Evolutionary conservation across 1,284 basidiomycete species (phyloP).

Genomic region (Moesziomyces parantarcticus): DNA sequence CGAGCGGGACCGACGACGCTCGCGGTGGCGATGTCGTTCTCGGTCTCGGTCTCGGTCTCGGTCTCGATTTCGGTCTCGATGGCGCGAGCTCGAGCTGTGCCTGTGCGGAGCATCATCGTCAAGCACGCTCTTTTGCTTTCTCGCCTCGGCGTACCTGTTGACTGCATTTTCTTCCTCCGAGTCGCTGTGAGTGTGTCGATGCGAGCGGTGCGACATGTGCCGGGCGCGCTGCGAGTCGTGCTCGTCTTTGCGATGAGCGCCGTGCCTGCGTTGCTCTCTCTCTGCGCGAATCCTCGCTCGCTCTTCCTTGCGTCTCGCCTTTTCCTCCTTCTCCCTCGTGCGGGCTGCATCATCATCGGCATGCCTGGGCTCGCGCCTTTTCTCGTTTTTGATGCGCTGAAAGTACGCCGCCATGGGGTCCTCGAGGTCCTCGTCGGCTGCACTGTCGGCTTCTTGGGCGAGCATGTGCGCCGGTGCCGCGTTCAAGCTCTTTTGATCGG

Average conservation of each 20-base stretch:
- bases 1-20: constrained; percentile 21
- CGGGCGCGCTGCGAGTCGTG: constrained; percentile 1
- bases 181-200: constrained; percentile 2
- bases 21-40: neutral
- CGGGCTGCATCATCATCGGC: constrained; percentile 13
- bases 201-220: neutral
- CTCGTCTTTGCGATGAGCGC: neutral
- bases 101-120: neutral
- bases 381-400: constrained; percentile 51
- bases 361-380: constrained; percentile 10
- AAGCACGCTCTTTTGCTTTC: too few species aligned
- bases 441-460: constrained; percentile 12
- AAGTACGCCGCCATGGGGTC: constrained; percentile 95
- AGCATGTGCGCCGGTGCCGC: constrained; percentile 47
- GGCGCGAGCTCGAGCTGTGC: constrained; percentile 2
- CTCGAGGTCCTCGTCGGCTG: constrained; percentile 79
- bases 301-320: constrained; percentile 55
- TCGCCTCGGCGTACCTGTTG: too few species aligned
- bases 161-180: too few species aligned
- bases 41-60: too few species aligned
- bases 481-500: constrained; percentile 71
- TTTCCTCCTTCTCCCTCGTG: constrained; percentile 41
- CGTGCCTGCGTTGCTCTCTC: constrained; percentile 5
- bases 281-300: constrained; percentile 48
- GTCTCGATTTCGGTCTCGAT: neutral